Conservation (phyloP, 495 filamentous ascomycete species). For the Hypoxylon rickii region DNA sequence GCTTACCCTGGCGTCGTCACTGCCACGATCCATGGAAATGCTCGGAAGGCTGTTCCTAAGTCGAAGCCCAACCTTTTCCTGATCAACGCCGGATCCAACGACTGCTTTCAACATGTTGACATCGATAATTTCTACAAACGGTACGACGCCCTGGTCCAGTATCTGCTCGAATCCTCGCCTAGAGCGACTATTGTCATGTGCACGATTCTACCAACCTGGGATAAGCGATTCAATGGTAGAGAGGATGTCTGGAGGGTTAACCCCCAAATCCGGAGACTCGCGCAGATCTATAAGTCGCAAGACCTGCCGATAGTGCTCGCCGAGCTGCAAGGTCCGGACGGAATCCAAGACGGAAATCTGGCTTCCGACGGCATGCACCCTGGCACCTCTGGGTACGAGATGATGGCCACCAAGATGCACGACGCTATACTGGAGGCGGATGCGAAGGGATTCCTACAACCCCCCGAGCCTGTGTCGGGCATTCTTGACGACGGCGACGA, state of each 20-base stretch:
- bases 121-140: slow-evolving; percentile 41
- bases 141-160: slow-evolving; percentile 39
- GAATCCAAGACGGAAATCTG: slow-evolving; percentile 36
- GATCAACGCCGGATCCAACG: slow-evolving; percentile 46
- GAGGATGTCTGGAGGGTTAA: slow-evolving; percentile 41
- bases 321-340: slow-evolving; percentile 41
- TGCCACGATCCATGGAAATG: slow-evolving; percentile 38
- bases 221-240: slow-evolving; percentile 38
- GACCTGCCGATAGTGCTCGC: slow-evolving; percentile 39
- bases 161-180: slow-evolving; percentile 37
- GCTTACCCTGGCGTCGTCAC: slow-evolving; percentile 43
- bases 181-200: slow-evolving; percentile 41
- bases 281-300: slow-evolving; percentile 38
- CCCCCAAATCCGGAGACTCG: slow-evolving; percentile 40
- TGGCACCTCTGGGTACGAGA: slow-evolving; percentile 40
- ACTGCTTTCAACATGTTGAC: slow-evolving; percentile 44
- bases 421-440: slow-evolving; percentile 39
- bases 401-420: slow-evolving; percentile 44
- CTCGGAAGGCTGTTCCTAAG: slow-evolving; percentile 33
- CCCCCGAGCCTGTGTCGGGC: slow-evolving; percentile 31
- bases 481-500: slow-evolving; percentile 39
- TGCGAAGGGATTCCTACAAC: slow-evolving; percentile 36
- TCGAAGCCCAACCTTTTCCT: slow-evolving; percentile 41
- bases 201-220: slow-evolving; percentile 41
- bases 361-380: slow-evolving; percentile 45